Base-by-base conservation (phyloP, 2,329 filamentous ascomycete species). In the Exophiala dermatitidis region DNA sequence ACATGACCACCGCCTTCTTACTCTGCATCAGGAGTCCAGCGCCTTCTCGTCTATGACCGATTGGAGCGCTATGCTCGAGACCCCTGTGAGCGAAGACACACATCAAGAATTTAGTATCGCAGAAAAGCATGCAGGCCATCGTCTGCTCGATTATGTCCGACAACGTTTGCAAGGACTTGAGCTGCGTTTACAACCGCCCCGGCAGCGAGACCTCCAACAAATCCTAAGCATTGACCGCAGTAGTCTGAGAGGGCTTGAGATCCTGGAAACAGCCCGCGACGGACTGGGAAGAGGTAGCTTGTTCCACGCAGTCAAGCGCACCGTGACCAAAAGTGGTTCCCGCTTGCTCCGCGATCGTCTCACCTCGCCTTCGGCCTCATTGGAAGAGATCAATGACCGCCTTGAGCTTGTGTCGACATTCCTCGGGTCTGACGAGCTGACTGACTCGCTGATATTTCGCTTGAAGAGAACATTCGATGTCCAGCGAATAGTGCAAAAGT, bases 161-260 rank as follows among this genome's bases (percentile, higher is more conserved):
- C 81, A 85, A 61, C 83, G 89, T 48, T 74, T 97, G 12, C 86
- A 86, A 63, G 88, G 88, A 12, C 74, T 84, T 49, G 83, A 81
- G 64, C 82, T 95, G 72, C 89, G 87, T 68, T 77, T 98, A 38
- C 90, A 94, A 67, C 83, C 88, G 42, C 93, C 93, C 1, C 73
- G 84, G 34, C 84, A 88, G 54, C 81, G 88, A 61, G 82, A 86
- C 60, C 77, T 81, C 48, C 76, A 87, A 65, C 82, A 94, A 57
- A 83, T 86, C 59, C 93, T 98, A 88, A 79, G 74, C 47, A 94
- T 98, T 61, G 93, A 98, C 72, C 90, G 86, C 66, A 95, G 90
- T 65, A 96, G 86, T 60, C 78, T 98, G 71, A 81, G 88, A 54
- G 88, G 90, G 1, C 77, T 98, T 3, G 93, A 98, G 69, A 88